A percentile compares a stretch with the other conserved stretches of the same genome.
These are phyloP conservation scores for Inga laurina DNA, from an alignment of 306 rosid genomes.

Conservation along the genomic window DNA sequence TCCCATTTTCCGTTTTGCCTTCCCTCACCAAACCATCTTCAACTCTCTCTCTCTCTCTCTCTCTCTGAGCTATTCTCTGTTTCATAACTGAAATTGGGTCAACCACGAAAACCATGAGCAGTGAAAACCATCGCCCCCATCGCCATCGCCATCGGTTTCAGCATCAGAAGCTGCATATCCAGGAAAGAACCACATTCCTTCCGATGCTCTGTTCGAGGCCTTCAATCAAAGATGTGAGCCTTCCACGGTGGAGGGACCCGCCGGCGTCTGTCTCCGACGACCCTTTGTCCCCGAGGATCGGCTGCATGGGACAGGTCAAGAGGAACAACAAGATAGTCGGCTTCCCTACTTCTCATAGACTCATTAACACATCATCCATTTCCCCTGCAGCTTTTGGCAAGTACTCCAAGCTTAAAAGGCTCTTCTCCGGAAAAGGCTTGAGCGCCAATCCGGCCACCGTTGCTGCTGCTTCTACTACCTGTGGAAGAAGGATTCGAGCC, in stretches of 20 bases:
- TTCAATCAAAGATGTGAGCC: constrained; percentile 56
- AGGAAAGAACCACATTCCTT: constrained; percentile 60
- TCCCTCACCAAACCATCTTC: not conserved
- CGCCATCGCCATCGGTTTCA: constrained; percentile 25
- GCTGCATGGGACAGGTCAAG: constrained; percentile 97
- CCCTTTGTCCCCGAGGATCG: constrained; percentile 81
- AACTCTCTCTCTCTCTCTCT: not conserved
- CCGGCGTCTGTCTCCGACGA: constrained; percentile 39
- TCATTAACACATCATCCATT: constrained; percentile 25
- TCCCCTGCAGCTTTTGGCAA: constrained; percentile 38
- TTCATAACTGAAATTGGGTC: not conserved
- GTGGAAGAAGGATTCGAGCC: constrained; percentile 38
- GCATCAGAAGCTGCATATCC: constrained; percentile 25
- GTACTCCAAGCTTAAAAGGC: constrained; percentile 69
- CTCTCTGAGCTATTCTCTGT: not conserved
- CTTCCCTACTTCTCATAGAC: constrained; percentile 49
- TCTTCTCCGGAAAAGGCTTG: constrained; percentile 67
- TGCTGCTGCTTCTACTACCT: not conserved
- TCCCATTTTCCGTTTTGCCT: not conserved
- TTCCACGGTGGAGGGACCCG: constrained; percentile 41
- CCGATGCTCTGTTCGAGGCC: constrained; percentile 87
- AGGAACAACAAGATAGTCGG: constrained; percentile 75
- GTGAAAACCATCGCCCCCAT: constrained; percentile 41
- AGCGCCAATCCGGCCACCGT: constrained; percentile 40
- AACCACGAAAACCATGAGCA: constrained; percentile 35